Evolutionary conservation across 2,329 filamentous ascomycete genomes (phyloP).

Genomic region (Didymella keratinophila): DNA sequence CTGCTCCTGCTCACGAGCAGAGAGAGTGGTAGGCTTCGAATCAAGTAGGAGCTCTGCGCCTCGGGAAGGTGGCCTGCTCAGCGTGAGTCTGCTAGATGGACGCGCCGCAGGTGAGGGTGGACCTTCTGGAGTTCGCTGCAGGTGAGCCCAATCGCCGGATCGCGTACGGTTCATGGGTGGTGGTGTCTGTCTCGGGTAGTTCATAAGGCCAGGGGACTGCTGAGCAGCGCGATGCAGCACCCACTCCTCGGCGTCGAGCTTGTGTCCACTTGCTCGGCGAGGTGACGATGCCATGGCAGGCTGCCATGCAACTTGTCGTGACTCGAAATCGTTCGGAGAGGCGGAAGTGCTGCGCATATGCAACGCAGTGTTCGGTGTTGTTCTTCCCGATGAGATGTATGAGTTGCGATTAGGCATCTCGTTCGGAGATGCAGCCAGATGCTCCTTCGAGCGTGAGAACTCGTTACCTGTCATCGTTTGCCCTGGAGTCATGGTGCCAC

Average conservation of each 20-base stretch:
- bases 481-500: constrained; percentile 57
- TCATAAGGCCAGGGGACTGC: constrained; percentile 54
- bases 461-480: constrained; percentile 43
- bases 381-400: constrained; percentile 38
- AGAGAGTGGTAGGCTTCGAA: constrained; percentile 69
- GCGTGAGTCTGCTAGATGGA: constrained; percentile 41
- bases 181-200: constrained; percentile 64
- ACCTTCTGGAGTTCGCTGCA: constrained; percentile 42
- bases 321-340: constrained; percentile 58
- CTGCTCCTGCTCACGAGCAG: constrained; percentile 86
- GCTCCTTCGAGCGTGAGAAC: constrained; percentile 45
- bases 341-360: constrained; percentile 51
- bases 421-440: constrained; percentile 36
- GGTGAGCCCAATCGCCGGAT: constrained; percentile 57
- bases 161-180: constrained; percentile 54
- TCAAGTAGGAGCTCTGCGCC: constrained; percentile 63
- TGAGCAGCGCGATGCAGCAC: constrained; percentile 77
- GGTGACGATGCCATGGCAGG: constrained; percentile 66
- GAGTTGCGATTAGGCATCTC: constrained; percentile 41
- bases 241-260: constrained; percentile 79
- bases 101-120: constrained; percentile 32
- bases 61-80: constrained; percentile 62
- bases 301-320: constrained; percentile 80
- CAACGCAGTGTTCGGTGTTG: constrained; percentile 52
- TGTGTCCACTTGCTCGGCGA: constrained; percentile 57